Conservation (phyloP, 2,329 filamentous ascomycete species). For the Cladorrhinum sp. region DNA sequence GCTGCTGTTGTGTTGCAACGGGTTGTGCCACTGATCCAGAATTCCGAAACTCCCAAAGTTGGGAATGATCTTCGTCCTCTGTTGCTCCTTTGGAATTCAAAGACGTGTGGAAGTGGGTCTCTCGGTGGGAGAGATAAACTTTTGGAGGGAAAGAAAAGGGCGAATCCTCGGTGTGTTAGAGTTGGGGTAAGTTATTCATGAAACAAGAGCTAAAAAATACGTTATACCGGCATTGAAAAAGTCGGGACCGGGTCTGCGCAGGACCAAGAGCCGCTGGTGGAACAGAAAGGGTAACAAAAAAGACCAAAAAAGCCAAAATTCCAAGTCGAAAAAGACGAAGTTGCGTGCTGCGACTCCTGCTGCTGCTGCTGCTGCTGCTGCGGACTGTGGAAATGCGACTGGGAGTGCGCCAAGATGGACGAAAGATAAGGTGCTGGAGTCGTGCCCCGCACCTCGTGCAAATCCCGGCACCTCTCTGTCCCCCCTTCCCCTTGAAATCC, state of each 20-base stretch:
- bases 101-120: neutral
- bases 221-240: neutral
- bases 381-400: neutral
- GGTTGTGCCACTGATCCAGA: neutral
- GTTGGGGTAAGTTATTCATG: neutral
- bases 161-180: neutral
- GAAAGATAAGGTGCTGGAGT: neutral
- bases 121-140: neutral
- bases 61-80: neutral
- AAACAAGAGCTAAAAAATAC: neutral
- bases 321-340: neutral
- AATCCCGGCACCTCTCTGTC: too few relatives aligned
- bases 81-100: neutral
- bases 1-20: conserved; percentile 2
- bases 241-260: neutral
- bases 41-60: neutral
- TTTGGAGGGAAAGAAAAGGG: neutral
- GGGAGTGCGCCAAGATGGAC: neutral
- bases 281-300: neutral
- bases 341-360: too few relatives aligned
- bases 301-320: neutral
- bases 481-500: neutral
- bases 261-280: neutral
- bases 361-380: too few relatives aligned
- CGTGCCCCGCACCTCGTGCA: neutral